These are phyloP conservation scores for Candida glucosophila DNA, from an alignment of 1,139 yeast genomes.

Conservation along the genomic window DNA sequence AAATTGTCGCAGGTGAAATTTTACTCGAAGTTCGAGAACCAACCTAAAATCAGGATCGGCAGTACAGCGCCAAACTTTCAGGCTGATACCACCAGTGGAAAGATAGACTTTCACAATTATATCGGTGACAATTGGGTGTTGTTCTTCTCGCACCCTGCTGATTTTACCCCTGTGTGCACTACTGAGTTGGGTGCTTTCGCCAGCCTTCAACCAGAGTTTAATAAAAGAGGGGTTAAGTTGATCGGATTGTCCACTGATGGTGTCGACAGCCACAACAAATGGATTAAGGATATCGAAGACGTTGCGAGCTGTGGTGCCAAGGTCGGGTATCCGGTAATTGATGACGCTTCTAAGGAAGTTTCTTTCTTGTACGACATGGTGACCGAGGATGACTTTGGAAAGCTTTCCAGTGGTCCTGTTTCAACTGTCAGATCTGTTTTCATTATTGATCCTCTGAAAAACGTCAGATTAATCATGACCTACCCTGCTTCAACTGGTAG, in stretches of 20 bases:
- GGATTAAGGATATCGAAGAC: constrained; percentile 88
- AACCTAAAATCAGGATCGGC: constrained; percentile 63
- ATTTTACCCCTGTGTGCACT: constrained; percentile 92
- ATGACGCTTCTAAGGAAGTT: constrained; percentile 72
- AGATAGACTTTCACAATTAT: constrained; percentile 72
- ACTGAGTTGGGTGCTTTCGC: constrained; percentile 93
- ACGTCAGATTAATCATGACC: constrained; percentile 70
- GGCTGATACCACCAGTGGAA: constrained; percentile 71
- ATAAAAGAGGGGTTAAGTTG: constrained; percentile 70
- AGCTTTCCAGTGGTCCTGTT: constrained; percentile 58
- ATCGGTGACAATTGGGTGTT: constrained; percentile 79
- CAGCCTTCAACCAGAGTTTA: constrained; percentile 73
- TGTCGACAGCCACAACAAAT: constrained; percentile 64
- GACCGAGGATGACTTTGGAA: constrained; percentile 79
- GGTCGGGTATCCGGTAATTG: constrained; percentile 80
- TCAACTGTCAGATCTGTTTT: constrained; percentile 84
- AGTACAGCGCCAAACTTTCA: constrained; percentile 78
- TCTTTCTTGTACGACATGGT: constrained; percentile 85
- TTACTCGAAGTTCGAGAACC: constrained; percentile 40
- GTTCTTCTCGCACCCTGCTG: constrained; percentile 87
- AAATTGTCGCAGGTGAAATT: constrained; percentile 2
- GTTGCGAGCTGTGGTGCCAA: constrained; percentile 50
- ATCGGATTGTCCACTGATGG: constrained; percentile 81
- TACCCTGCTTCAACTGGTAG: constrained; percentile 92
- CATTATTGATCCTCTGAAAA: constrained; percentile 80